Evolutionary conservation across 768 basidiomycete genomes (phyloP).

Genomic region (Boletus fagicola): DNA sequence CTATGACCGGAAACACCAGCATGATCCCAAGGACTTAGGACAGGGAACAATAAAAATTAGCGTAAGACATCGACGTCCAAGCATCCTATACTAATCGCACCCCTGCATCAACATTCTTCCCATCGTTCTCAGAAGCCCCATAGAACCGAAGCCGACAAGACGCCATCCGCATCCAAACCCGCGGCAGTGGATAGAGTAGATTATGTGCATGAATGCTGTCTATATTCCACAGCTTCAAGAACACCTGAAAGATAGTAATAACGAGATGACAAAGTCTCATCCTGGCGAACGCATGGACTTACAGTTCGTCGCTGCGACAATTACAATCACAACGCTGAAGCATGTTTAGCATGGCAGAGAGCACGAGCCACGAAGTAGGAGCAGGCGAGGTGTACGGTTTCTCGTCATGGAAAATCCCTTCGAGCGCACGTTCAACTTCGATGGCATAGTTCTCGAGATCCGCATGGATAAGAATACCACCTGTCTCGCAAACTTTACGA

Average conservation of each 20-base stretch:
- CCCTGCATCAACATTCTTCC: slow-evolving; percentile 59
- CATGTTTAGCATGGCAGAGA: slow-evolving; percentile 84
- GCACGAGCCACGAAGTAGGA: slow-evolving; percentile 82
- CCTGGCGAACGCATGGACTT: slow-evolving; percentile 23
- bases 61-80: no score
- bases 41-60: background rate
- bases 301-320: slow-evolving; percentile 83
- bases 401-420: slow-evolving; percentile 69
- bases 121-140: slow-evolving; percentile 50
- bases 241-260: slow-evolving; percentile 70
- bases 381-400: slow-evolving; percentile 80
- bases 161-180: slow-evolving; percentile 53
- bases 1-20: slow-evolving; percentile 27
- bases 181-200: slow-evolving; percentile 67
- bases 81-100: background rate
- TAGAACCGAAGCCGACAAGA: slow-evolving; percentile 53
- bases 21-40: background rate
- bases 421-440: slow-evolving; percentile 63
- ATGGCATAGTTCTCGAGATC: slow-evolving; percentile 71
- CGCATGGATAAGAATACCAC: slow-evolving; percentile 70
- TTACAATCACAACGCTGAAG: slow-evolving; percentile 66
- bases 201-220: slow-evolving; percentile 60
- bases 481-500: slow-evolving; percentile 59
- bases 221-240: slow-evolving; percentile 77
- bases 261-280: slow-evolving; percentile 38